These are phyloP conservation scores for Exophiala viscosa DNA, from an alignment of 2,329 filamentous ascomycete genomes.

Conservation along the genomic window DNA sequence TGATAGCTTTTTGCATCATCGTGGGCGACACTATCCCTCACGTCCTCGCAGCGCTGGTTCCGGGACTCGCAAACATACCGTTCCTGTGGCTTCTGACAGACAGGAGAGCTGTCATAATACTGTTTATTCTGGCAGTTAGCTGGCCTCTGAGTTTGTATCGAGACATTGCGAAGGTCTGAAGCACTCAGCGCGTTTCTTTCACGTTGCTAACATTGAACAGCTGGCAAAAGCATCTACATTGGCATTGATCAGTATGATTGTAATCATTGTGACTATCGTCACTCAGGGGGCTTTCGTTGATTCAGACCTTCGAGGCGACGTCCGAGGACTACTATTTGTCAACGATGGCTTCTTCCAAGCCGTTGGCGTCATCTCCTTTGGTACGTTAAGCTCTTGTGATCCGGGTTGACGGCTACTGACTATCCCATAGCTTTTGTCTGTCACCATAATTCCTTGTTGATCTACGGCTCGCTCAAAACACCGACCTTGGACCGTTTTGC, in stretches of 20 bases:
- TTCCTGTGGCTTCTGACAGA: slow-evolving; percentile 80
- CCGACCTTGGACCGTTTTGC: slow-evolving; percentile 95
- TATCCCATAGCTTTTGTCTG: slow-evolving; percentile 61
- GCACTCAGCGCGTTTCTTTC: slow-evolving; percentile 1
- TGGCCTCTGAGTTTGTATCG: slow-evolving; percentile 90
- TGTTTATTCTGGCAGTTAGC: slow-evolving; percentile 80
- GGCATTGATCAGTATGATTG: slow-evolving; percentile 84
- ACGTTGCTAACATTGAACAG: slow-evolving; percentile 48
- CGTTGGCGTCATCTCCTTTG: slow-evolving; percentile 96
- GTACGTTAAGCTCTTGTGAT: slow-evolving; percentile 47
- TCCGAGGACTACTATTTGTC: slow-evolving; percentile 69
- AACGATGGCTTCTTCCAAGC: slow-evolving; percentile 90
- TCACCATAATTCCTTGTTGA: slow-evolving; percentile 94
- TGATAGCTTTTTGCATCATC: slow-evolving; percentile 97
- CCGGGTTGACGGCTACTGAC: slow-evolving; percentile 1
- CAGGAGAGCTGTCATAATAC: slow-evolving; percentile 76
- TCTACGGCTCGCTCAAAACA: slow-evolving; percentile 90
- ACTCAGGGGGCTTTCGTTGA: slow-evolving; percentile 77
- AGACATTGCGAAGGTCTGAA: slow-evolving; percentile 86
- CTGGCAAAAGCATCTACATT: slow-evolving; percentile 93
- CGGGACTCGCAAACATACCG: slow-evolving; percentile 65
- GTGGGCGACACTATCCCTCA: slow-evolving; percentile 94
- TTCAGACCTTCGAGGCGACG: slow-evolving; percentile 64
- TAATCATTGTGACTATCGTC: slow-evolving; percentile 85
- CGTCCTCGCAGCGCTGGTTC: slow-evolving; percentile 78